phyloP scores from a whole-genome alignment of 169 alveolate species.

The Plasmodium chabaudi region DNA sequence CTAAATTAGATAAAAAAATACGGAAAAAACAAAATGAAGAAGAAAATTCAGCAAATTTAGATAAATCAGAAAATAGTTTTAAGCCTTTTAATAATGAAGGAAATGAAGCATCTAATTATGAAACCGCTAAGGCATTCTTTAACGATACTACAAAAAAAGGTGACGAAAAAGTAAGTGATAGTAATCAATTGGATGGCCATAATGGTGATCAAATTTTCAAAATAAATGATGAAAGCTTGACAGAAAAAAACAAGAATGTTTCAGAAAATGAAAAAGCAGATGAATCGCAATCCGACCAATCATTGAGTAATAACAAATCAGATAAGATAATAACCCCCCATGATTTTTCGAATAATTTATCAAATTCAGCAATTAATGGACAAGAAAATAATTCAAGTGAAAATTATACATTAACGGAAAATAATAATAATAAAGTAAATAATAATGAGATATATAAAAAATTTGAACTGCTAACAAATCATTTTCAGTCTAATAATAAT shows the following conservation, averaged over 20 bases:
- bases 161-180: too few species aligned
- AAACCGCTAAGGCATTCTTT: not conserved
- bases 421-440: conserved; percentile 10
- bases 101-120: not conserved
- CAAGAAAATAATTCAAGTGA: not conserved
- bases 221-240: not conserved
- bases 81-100: not conserved
- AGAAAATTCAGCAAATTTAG: conserved; percentile 27
- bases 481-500: conserved; percentile 10
- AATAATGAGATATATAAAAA: conserved; percentile 24
- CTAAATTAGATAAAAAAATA: conserved; percentile 32
- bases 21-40: conserved; percentile 43
- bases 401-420: not conserved
- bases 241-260: not conserved
- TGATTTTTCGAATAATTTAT: conserved; percentile 21
- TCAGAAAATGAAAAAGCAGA: not conserved
- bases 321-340: conserved; percentile 49
- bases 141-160: too few species aligned
- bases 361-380: not conserved
- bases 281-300: not conserved
- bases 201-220: not conserved
- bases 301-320: not conserved
- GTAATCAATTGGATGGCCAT: too few species aligned
- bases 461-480: conserved; percentile 23
- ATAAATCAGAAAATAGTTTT: conserved; percentile 18